These are phyloP conservation scores for Striga hermonthica DNA, from an alignment of 305 asterid species.

Conservation along the genomic window DNA sequence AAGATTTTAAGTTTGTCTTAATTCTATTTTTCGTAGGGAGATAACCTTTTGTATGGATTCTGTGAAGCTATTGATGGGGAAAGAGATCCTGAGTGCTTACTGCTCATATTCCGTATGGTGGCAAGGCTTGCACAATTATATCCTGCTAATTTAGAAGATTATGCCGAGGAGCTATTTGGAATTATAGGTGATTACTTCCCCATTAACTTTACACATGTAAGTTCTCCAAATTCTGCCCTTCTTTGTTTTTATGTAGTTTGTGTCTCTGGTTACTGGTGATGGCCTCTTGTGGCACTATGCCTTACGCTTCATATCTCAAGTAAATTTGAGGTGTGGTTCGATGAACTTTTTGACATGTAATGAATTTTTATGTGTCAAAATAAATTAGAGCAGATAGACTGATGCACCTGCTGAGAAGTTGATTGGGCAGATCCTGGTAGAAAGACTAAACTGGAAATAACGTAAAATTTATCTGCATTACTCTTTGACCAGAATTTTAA, in stretches of 20 bases:
- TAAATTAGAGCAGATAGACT: no score
- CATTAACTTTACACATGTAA: conserved; percentile 88
- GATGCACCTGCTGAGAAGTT: conserved; percentile 15
- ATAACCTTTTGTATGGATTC: conserved; percentile 64
- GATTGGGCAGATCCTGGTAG: conserved; percentile 10
- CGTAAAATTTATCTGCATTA: conserved; percentile 2
- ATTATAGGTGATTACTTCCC: conserved; percentile 85
- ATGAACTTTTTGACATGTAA: conserved; percentile 11
- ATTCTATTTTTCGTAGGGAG: conserved; percentile 54
- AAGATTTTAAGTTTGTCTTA: conserved; percentile 29
- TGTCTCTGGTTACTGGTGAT: conserved; percentile 17
- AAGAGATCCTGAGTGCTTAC: conserved; percentile 86
- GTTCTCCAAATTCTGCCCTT: conserved; percentile 35
- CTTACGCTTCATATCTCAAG: conserved; percentile 14
- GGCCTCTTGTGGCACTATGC: conserved; percentile 23
- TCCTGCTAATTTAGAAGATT: conserved; percentile 65
- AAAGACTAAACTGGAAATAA: conserved; percentile 15
- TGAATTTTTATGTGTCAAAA: no score
- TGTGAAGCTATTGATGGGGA: conserved; percentile 88
- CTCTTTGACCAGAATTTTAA: no score
- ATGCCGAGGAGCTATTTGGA: conserved; percentile 69
- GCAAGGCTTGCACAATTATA: conserved; percentile 56
- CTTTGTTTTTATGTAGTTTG: conserved; percentile 17
- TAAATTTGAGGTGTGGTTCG: conserved; percentile 19
- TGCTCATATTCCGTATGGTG: conserved; percentile 64